Conservation (phyloP, 371 early-diverging fungal genomes). For the Mortierella sp. region DNA sequence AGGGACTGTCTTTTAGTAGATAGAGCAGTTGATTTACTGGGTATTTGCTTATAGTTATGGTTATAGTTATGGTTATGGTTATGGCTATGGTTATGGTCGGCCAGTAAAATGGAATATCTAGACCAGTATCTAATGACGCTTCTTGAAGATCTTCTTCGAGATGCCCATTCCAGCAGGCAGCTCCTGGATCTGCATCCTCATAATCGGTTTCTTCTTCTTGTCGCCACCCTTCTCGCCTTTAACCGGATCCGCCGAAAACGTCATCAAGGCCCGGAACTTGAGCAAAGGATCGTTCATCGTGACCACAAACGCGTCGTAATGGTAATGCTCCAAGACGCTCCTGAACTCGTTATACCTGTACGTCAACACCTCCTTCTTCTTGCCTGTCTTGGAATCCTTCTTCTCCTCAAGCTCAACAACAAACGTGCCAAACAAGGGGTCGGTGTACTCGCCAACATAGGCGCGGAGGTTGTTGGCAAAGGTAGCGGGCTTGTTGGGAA, state of each 20-base stretch:
- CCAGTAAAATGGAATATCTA: too few species aligned
- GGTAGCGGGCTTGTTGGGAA: conserved; percentile 1
- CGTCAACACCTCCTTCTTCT: neutral
- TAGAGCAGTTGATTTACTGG: too few species aligned
- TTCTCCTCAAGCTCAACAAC: neutral
- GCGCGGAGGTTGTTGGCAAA: neutral
- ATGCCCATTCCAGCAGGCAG: neutral
- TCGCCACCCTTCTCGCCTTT: neutral
- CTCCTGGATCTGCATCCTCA: neutral
- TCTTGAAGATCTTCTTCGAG: neutral
- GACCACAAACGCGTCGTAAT: conserved; percentile 19
- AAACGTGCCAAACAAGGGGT: neutral
- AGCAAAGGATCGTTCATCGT: neutral
- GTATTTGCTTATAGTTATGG: too few species aligned
- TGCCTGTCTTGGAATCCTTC: neutral
- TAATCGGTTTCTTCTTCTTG: neutral
- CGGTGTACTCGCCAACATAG: conserved; percentile 6
- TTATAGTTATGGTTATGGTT: too few species aligned
- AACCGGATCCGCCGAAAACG: neutral
- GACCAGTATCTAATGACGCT: neutral
- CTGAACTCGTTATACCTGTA: neutral
- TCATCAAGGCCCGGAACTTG: neutral
- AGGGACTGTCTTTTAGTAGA: too few species aligned
- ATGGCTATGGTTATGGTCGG: too few species aligned
- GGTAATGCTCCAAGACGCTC: conserved; percentile 10